Conservation (phyloP, 2,329 filamentous ascomycete genomes). For the Fusarium anguioides region DNA sequence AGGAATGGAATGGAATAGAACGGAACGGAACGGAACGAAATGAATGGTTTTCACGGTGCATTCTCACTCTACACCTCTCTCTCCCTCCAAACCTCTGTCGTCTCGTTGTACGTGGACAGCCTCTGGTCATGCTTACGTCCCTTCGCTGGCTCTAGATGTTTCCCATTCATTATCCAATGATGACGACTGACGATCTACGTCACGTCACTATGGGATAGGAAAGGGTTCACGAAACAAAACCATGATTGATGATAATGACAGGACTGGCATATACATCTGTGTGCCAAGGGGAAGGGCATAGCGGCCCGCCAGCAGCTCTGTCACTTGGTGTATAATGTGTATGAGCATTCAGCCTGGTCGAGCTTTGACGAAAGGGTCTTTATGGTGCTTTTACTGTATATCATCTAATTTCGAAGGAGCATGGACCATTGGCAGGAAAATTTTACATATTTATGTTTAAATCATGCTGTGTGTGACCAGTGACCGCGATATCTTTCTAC, state of each 20-base stretch:
- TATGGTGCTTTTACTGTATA: constrained; percentile 43
- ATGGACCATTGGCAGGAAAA: constrained; percentile 41
- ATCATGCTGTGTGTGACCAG: neutral
- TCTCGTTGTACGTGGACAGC: constrained; percentile 22
- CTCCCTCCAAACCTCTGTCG: constrained; percentile 21
- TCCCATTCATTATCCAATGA: neutral
- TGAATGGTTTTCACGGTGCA: constrained; percentile 11
- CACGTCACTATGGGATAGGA: constrained; percentile 20
- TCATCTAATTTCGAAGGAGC: constrained; percentile 46
- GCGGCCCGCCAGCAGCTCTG: constrained; percentile 16
- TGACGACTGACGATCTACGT: constrained; percentile 18
- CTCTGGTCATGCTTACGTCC: constrained; percentile 33
- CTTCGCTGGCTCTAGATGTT: constrained; percentile 41
- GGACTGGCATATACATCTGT: constrained; percentile 25
- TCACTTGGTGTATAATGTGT: constrained; percentile 27
- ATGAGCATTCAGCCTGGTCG: constrained; percentile 25
- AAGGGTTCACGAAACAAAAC: constrained; percentile 28
- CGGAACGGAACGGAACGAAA: constrained; percentile 7
- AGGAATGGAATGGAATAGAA: constrained; percentile 8
- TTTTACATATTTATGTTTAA: constrained; percentile 42
- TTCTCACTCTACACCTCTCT: constrained; percentile 33
- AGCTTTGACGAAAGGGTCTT: constrained; percentile 38
- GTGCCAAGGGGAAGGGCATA: constrained; percentile 16
- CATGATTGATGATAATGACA: constrained; percentile 38
- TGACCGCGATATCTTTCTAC: neutral